These are phyloP conservation scores for Ammopiptanthus mongolicus DNA, from an alignment of 306 rosid species.

Conservation along the genomic window DNA sequence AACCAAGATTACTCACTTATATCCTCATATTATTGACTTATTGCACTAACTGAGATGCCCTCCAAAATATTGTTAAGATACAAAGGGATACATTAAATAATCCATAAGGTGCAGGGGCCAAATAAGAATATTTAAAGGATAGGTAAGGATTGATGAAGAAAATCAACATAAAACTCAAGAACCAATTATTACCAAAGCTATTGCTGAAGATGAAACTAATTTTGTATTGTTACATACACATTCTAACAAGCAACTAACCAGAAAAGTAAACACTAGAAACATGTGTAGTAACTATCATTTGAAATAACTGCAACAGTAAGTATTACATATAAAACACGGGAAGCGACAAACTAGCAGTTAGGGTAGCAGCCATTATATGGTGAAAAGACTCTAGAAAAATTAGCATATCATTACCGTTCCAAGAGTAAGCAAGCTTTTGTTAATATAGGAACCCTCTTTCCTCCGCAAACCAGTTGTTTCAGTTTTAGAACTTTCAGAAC, in stretches of 20 bases:
- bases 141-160: constrained; percentile 11
- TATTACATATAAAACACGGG: background rate
- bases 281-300: background rate
- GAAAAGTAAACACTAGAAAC: background rate
- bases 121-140: background rate
- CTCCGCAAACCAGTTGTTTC: constrained; percentile 88
- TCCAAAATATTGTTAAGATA: background rate
- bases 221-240: background rate
- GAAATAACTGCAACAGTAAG: background rate
- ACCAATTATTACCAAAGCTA: background rate
- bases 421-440: constrained; percentile 81
- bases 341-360: background rate
- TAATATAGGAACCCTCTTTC: constrained; percentile 88
- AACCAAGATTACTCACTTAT: constrained; percentile 2
- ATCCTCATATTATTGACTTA: background rate
- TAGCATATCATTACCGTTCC: constrained; percentile 66
- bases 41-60: background rate
- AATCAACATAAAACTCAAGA: background rate
- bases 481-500: constrained; percentile 88
- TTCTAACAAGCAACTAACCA: background rate
- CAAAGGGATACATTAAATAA: background rate
- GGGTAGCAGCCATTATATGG: background rate
- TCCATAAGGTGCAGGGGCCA: background rate
- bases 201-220: background rate
- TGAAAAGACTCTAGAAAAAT: background rate